Evolutionary conservation across 2,329 filamentous ascomycete species (phyloP).

Genomic region (Myotisia sp.): DNA sequence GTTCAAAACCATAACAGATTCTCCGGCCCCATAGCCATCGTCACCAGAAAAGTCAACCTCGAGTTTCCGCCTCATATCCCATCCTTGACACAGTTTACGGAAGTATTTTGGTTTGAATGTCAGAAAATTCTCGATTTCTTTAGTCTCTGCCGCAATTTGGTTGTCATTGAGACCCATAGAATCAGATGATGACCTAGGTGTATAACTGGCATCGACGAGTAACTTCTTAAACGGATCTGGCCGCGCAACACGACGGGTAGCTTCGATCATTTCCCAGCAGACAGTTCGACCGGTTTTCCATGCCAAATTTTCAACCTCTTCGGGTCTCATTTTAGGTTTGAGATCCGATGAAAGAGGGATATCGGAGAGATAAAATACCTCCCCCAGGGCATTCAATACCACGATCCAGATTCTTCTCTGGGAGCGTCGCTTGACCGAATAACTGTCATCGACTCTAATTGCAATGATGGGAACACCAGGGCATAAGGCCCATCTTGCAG

Average conservation of each 20-base stretch:
- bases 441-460: slow-evolving; percentile 70
- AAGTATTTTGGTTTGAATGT: slow-evolving; percentile 63
- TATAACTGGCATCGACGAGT: slow-evolving; percentile 58
- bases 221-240: slow-evolving; percentile 60
- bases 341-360: slow-evolving; percentile 45
- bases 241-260: slow-evolving; percentile 56
- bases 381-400: slow-evolving; percentile 82
- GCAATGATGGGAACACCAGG: slow-evolving; percentile 84
- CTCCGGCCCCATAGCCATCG: slow-evolving; percentile 61
- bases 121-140: slow-evolving; percentile 66
- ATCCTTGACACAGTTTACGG: slow-evolving; percentile 60
- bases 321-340: slow-evolving; percentile 30
- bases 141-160: slow-evolving; percentile 61
- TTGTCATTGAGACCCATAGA: slow-evolving; percentile 55
- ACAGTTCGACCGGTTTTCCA: slow-evolving; percentile 69
- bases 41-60: slow-evolving; percentile 82
- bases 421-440: slow-evolving; percentile 54
- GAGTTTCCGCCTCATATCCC: slow-evolving; percentile 79
- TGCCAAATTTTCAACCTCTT: slow-evolving; percentile 50
- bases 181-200: slow-evolving; percentile 62
- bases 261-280: slow-evolving; percentile 68
- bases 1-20: slow-evolving; percentile 59
- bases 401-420: slow-evolving; percentile 74
- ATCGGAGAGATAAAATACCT: slow-evolving; percentile 71
- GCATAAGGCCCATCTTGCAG: slow-evolving; percentile 76